These are phyloP conservation scores for Aureobasidium vineae DNA, from an alignment of 2,329 filamentous ascomycete genomes.

Conservation along the genomic window DNA sequence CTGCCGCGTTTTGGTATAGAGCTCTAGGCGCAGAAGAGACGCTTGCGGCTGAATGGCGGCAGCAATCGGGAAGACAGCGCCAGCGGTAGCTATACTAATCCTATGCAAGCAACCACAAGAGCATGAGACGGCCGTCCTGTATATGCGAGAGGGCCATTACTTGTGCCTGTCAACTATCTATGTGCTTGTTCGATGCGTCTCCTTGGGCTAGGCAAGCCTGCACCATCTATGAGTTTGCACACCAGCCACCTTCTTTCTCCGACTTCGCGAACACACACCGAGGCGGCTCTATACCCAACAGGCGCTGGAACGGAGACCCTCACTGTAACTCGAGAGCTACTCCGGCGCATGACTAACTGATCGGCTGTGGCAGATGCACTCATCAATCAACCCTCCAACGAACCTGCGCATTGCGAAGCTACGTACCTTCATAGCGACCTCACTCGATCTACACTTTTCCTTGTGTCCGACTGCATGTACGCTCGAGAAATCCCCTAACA, in stretches of 20 bases:
- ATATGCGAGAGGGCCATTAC: not conserved
- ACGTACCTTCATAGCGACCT: no score
- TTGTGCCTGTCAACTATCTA: not conserved
- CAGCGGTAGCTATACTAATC: not conserved
- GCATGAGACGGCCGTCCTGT: not conserved
- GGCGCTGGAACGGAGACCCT: no score
- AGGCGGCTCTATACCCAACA: no score
- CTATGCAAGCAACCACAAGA: not conserved
- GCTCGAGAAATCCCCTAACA: no score
- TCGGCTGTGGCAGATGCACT: no score
- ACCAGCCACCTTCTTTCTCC: not conserved
- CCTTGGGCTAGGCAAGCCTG: not conserved
- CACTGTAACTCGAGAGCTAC: no score
- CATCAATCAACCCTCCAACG: no score
- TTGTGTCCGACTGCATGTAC: no score
- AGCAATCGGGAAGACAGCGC: not conserved
- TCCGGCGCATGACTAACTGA: no score
- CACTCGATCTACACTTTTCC: no score
- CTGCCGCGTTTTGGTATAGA: not conserved
- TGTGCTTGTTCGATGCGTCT: not conserved
- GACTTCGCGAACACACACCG: no score
- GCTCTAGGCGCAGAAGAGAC: not conserved
- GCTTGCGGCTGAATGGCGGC: not conserved
- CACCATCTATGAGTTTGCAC: not conserved
- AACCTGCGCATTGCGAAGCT: no score